phyloP scores from a whole-genome alignment of 495 filamentous ascomycete genomes.

The Hypoxylon intermedium region DNA sequence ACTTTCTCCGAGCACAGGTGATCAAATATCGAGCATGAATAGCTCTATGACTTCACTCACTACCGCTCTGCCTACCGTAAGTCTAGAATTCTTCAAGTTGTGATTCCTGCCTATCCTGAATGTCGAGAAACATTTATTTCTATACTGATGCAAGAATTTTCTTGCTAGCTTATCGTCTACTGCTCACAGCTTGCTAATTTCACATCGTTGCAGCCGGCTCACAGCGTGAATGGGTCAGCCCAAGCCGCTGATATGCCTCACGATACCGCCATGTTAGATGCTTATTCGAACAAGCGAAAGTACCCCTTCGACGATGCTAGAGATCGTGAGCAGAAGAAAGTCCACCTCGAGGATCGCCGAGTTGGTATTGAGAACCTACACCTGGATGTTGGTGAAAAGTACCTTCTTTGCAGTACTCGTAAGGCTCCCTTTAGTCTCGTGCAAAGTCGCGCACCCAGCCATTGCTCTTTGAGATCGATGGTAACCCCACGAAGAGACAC shows the following conservation, averaged over 20 bases:
- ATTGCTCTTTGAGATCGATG: conserved; percentile 16
- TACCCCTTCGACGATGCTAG: conserved; percentile 54
- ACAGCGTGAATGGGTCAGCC: conserved; percentile 63
- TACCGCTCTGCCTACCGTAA: conserved; percentile 53
- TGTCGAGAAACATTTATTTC: neutral
- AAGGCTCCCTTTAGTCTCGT: conserved; percentile 59
- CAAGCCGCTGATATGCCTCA: conserved; percentile 48
- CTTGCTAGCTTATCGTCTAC: conserved; percentile 23
- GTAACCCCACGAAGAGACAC: conserved; percentile 15
- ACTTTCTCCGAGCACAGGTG: conserved; percentile 55
- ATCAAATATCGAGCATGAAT: conserved; percentile 53
- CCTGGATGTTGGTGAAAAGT: conserved; percentile 63
- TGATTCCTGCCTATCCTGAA: conserved; percentile 9
- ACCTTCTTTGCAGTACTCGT: conserved; percentile 67
- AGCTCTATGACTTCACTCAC: conserved; percentile 54
- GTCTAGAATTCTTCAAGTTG: conserved; percentile 9
- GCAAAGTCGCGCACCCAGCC: conserved; percentile 20
- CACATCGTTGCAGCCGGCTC: conserved; percentile 49
- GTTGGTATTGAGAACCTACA: conserved; percentile 63
- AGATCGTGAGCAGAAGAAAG: conserved; percentile 62
- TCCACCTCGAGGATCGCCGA: conserved; percentile 60
- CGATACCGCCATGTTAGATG: conserved; percentile 51
- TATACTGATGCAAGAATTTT: conserved; percentile 7
- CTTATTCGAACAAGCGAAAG: conserved; percentile 62
- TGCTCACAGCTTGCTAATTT: conserved; percentile 3